phyloP scores from a whole-genome alignment of 805 yeast species.

The Suhomyces xylopsoci region DNA sequence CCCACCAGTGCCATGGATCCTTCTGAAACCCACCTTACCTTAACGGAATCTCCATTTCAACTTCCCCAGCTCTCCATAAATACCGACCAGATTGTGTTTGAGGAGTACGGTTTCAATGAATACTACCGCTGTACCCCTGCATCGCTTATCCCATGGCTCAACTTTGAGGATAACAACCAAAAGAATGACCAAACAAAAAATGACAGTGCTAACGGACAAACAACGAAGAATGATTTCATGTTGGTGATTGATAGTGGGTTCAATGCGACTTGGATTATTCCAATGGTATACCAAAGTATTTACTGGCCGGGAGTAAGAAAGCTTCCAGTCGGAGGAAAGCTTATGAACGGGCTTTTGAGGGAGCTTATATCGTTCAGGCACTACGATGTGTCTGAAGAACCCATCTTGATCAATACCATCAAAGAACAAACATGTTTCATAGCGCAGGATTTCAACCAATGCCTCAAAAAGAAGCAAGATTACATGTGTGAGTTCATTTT shows the following conservation, averaged over 20 bases:
- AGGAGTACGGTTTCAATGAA: slow-evolving; percentile 79
- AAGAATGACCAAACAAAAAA: background rate
- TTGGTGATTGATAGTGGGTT: slow-evolving; percentile 87
- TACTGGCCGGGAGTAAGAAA: slow-evolving; percentile 75
- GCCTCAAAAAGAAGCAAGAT: slow-evolving; percentile 37
- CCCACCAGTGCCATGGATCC: slow-evolving; percentile 39
- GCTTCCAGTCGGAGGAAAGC: slow-evolving; percentile 82
- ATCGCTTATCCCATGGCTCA: slow-evolving; percentile 60
- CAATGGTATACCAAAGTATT: slow-evolving; percentile 75
- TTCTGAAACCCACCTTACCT: slow-evolving; percentile 55
- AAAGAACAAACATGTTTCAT: slow-evolving; percentile 76
- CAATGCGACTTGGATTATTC: slow-evolving; percentile 82
- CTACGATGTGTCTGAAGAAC: slow-evolving; percentile 91
- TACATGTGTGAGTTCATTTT: slow-evolving; percentile 67
- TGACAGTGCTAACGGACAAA: too few relatives aligned
- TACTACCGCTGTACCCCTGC: slow-evolving; percentile 66
- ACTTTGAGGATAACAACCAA: slow-evolving; percentile 8
- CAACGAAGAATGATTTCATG: slow-evolving; percentile 51
- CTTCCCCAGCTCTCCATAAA: slow-evolving; percentile 77
- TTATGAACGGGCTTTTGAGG: slow-evolving; percentile 75
- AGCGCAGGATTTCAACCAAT: slow-evolving; percentile 53
- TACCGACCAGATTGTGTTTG: slow-evolving; percentile 90
- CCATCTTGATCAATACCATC: slow-evolving; percentile 75
- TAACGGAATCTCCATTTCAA: slow-evolving; percentile 80
- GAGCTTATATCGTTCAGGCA: slow-evolving; percentile 88